Conservation (phyloP, 495 filamentous ascomycete genomes). For the Aspergillus leporis region DNA sequence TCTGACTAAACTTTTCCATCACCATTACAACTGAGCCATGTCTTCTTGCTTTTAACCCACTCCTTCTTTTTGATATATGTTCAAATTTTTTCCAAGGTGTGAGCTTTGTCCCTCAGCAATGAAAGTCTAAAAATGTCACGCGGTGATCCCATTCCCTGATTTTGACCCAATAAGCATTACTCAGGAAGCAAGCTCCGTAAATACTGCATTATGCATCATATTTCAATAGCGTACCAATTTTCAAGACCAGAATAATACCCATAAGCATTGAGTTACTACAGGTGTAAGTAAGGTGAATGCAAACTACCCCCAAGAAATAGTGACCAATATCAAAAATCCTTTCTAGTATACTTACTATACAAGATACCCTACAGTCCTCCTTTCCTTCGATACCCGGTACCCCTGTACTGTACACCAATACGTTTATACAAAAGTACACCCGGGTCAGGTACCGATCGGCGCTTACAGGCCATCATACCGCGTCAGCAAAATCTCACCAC, state of each 20-base stretch:
- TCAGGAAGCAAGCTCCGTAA: neutral
- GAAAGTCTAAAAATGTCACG: constrained; percentile 4
- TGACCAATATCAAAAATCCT: too few relatives aligned
- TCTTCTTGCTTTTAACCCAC: neutral
- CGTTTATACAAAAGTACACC: neutral
- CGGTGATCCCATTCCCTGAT: neutral
- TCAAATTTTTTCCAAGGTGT: too few relatives aligned
- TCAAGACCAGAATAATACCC: too few relatives aligned
- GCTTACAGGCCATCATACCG: constrained; percentile 2
- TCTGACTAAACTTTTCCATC: too few relatives aligned
- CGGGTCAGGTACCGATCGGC: neutral
- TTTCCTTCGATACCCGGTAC: neutral
- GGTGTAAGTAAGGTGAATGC: neutral
- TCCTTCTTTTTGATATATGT: neutral
- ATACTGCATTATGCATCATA: neutral
- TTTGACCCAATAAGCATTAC: neutral
- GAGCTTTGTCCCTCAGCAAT: neutral
- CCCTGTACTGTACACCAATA: neutral
- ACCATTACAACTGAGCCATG: too few relatives aligned
- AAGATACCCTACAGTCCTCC: neutral
- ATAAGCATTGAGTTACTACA: too few relatives aligned
- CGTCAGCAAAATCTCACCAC: constrained; percentile 5
- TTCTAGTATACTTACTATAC: neutral
- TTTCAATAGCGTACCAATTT: too few relatives aligned
- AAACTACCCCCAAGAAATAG: too few relatives aligned